These are phyloP conservation scores for Colletotrichum sp. DNA, from an alignment of 2,329 filamentous ascomycete species.

Conservation along the genomic window DNA sequence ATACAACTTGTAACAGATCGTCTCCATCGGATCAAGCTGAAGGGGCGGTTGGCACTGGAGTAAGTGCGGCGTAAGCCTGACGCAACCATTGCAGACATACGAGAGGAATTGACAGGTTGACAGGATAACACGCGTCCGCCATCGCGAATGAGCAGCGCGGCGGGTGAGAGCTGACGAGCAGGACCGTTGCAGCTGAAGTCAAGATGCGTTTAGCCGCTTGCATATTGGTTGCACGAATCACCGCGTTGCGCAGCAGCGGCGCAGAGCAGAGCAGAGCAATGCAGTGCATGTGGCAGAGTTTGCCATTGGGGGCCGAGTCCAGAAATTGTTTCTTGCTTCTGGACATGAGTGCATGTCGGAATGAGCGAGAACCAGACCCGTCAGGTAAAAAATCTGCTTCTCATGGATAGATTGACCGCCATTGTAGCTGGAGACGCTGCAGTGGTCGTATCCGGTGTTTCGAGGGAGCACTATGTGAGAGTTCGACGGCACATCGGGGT, in stretches of 20 bases:
- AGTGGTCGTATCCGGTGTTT: background rate
- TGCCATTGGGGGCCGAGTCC: background rate
- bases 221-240: background rate
- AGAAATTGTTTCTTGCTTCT: background rate
- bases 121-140: background rate
- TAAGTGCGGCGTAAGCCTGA: background rate
- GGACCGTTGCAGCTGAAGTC: background rate
- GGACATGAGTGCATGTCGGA: background rate
- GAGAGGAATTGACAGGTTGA: background rate
- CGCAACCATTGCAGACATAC: background rate
- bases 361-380: background rate
- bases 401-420: background rate
- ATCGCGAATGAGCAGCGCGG: background rate
- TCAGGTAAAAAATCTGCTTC: background rate
- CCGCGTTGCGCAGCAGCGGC: background rate
- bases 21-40: background rate
- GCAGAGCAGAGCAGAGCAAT: background rate
- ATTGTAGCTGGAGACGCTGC: background rate
- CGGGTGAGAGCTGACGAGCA: background rate
- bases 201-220: background rate
- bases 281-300: background rate
- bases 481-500: background rate
- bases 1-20: background rate
- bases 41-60: background rate
- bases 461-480: background rate